Conservation (phyloP, 257 asterid species). For the Solanum piurae region DNA sequence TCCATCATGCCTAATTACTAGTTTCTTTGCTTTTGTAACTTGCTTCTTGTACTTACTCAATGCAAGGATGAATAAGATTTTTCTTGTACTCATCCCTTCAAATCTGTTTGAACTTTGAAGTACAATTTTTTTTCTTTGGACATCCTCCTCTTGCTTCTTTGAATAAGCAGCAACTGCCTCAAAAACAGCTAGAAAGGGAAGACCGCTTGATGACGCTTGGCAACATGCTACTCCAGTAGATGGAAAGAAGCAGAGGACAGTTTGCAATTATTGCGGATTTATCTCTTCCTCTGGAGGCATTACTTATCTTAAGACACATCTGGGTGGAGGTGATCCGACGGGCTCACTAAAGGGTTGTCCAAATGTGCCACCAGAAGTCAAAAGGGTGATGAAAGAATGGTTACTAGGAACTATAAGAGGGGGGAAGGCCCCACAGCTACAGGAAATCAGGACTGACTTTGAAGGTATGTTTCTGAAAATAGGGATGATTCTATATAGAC, state of each 20-base stretch:
- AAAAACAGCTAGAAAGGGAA: slow-evolving; percentile 31
- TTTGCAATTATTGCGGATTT: slow-evolving; percentile 36
- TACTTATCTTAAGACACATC: slow-evolving; percentile 45
- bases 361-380: slow-evolving; percentile 29
- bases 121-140: not conserved
- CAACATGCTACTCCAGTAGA: slow-evolving; percentile 36
- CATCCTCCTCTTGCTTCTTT: not conserved
- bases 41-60: not conserved
- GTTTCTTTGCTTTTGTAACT: not conserved
- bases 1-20: not conserved
- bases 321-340: slow-evolving; percentile 38
- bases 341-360: slow-evolving; percentile 39
- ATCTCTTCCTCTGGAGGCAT: slow-evolving; percentile 42
- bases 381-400: slow-evolving; percentile 35
- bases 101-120: not conserved
- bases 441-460: not conserved
- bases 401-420: slow-evolving; percentile 27
- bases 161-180: slow-evolving; percentile 8
- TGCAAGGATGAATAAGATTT: not conserved
- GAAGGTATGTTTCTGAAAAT: not conserved
- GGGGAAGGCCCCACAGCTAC: slow-evolving; percentile 25
- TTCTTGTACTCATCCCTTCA: not conserved
- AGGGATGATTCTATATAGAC: not conserved
- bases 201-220: slow-evolving; percentile 49
- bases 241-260: slow-evolving; percentile 37